Evolutionary conservation across 202 grass and related monocot species (phyloP).

Genomic region (Panicum virgatum): DNA sequence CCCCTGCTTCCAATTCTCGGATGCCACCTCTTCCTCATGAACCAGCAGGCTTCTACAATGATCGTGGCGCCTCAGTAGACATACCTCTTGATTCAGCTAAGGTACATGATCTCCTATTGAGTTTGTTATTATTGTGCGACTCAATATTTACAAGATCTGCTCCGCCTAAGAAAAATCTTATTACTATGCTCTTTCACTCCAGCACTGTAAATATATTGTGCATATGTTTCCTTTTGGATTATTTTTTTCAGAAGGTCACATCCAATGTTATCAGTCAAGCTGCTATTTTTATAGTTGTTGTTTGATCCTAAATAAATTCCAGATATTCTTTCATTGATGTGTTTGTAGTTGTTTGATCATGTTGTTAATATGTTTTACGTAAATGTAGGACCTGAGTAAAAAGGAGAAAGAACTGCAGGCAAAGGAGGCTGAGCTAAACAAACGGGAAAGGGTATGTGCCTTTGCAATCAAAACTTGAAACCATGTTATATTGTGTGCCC

Average conservation of each 20-base stretch:
- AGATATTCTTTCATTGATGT: constrained; percentile 17
- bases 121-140: not conserved
- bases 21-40: constrained; percentile 89
- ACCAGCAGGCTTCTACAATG: constrained; percentile 96
- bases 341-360: constrained; percentile 27
- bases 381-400: constrained; percentile 58
- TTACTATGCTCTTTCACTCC: not conserved
- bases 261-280: not conserved
- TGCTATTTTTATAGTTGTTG: constrained; percentile 12
- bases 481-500: not conserved
- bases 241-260: too few species aligned
- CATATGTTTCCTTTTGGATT: not conserved
- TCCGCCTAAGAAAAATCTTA: constrained; percentile 8
- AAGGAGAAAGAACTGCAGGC: constrained; percentile 86
- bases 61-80: constrained; percentile 57
- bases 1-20: constrained; percentile 69
- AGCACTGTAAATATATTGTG: not conserved
- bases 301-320: constrained; percentile 16
- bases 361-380: not conserved
- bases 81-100: constrained; percentile 80
- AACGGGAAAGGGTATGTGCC: constrained; percentile 73
- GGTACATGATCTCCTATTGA: constrained; percentile 37
- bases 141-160: not conserved
- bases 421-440: constrained; percentile 84
- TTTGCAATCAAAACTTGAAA: constrained; percentile 26